A percentile compares a stretch with the other conserved stretches of the same genome.
Evolutionary conservation across 2,329 filamentous ascomycete genomes (phyloP).

Genomic region (Claviceps sp.): DNA sequence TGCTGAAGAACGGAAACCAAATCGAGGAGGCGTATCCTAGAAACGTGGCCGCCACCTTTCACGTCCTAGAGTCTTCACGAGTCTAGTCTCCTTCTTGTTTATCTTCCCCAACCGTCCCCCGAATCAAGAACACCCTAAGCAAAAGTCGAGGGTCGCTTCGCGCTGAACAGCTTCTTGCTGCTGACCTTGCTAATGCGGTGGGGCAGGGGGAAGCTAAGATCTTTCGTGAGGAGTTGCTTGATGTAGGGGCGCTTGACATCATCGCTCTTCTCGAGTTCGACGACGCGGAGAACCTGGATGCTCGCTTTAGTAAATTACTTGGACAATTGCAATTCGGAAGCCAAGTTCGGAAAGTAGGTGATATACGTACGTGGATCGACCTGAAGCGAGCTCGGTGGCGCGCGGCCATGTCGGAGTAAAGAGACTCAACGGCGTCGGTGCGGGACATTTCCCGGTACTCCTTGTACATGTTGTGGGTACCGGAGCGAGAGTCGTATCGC

Average conservation of each 20-base stretch:
- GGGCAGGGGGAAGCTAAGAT: constrained; percentile 95
- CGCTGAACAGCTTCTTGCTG: constrained; percentile 84
- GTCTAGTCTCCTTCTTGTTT: too few relatives aligned
- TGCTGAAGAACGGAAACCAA: too few relatives aligned
- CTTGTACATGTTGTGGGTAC: constrained; percentile 99
- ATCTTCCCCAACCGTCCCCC: constrained; percentile 28
- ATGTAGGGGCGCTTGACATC: constrained; percentile 98
- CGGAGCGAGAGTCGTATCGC: constrained; percentile 98
- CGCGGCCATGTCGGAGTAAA: constrained; percentile 99
- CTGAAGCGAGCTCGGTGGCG: constrained; percentile 94
- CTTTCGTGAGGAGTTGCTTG: constrained; percentile 92
- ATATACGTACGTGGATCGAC: constrained; percentile 80
- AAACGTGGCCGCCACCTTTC: too few relatives aligned
- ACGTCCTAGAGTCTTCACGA: too few relatives aligned
- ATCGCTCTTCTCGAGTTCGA: constrained; percentile 89
- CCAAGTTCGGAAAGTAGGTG: constrained; percentile 22
- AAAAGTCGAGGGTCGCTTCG: constrained; percentile 92
- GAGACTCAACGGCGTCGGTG: constrained; percentile 84
- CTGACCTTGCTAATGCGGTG: constrained; percentile 79
- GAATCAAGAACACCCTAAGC: constrained; percentile 57
- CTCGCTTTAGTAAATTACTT: constrained; percentile 5
- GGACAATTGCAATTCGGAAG: background rate
- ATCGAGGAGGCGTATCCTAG: too few relatives aligned
- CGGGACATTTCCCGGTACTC: constrained; percentile 99
- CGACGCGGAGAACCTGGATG: constrained; percentile 84